phyloP scores from a whole-genome alignment of 768 basidiomycete genomes.

The Boletus sensibilis region DNA sequence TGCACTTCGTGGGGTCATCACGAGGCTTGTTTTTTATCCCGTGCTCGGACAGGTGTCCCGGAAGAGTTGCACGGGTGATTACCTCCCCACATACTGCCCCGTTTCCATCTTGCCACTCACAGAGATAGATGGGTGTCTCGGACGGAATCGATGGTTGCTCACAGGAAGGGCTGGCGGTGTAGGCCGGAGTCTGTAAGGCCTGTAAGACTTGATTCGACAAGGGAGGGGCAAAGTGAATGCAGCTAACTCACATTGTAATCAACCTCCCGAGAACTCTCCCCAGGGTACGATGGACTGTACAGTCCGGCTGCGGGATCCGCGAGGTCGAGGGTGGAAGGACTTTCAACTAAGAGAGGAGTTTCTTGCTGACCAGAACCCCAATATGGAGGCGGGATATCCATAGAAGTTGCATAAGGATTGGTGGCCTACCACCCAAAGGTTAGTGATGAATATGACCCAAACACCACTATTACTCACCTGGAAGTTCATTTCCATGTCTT shows the following conservation, averaged over 20 bases:
- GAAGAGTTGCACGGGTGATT: background rate
- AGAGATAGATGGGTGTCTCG: background rate
- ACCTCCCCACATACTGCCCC: background rate
- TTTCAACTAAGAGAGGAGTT: background rate
- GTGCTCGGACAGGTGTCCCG: conserved; percentile 16
- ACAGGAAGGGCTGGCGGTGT: too few relatives aligned
- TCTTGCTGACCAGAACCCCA: background rate
- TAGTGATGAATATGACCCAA: background rate
- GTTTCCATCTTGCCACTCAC: conserved; percentile 7
- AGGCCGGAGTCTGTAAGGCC: background rate
- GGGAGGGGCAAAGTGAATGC: background rate
- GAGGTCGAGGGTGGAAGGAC: background rate
- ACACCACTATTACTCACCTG: background rate
- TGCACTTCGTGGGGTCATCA: background rate
- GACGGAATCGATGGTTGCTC: background rate
- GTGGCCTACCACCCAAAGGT: background rate
- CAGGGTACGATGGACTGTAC: background rate
- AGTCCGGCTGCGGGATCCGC: background rate
- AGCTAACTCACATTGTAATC: background rate
- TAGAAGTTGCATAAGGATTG: too few relatives aligned
- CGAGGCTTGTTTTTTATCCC: conserved; percentile 12
- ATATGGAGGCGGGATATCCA: background rate
- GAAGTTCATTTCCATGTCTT: background rate
- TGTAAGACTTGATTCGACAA: background rate
- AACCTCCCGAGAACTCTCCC: background rate